phyloP scores from a whole-genome alignment of 345 rosid species.

The Laguncularia racemosa region DNA sequence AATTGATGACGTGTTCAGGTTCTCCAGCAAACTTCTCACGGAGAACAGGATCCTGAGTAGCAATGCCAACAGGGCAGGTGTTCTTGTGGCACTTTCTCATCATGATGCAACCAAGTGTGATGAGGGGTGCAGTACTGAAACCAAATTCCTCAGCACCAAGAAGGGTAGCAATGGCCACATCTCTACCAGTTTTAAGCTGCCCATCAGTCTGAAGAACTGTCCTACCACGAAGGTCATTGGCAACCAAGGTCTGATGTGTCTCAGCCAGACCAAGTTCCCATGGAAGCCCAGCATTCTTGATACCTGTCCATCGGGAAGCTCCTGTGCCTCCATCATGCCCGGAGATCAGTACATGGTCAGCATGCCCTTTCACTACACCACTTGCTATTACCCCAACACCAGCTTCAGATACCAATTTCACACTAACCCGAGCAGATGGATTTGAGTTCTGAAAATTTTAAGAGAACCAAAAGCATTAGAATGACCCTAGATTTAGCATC shows the following conservation, averaged over 20 bases:
- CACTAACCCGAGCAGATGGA: conserved; percentile 90
- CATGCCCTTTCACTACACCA: conserved; percentile 99
- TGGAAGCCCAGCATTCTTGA: conserved; percentile 96
- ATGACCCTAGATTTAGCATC: not conserved
- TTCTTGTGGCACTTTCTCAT: conserved; percentile 99
- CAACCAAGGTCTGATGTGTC: conserved; percentile 98
- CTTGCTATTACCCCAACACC: conserved; percentile 99
- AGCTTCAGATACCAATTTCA: conserved; percentile 94
- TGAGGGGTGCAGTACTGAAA: conserved; percentile 98
- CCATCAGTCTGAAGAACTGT: conserved; percentile 98
- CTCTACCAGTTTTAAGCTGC: conserved; percentile 97
- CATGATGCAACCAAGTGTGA: conserved; percentile 99
- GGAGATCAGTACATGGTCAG: conserved; percentile 93
- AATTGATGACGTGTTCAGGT: conserved; percentile 95
- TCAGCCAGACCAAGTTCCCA: conserved; percentile 99
- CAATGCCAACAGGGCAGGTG: conserved; percentile 99
- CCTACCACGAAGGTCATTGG: conserved; percentile 99
- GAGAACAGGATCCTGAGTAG: conserved; percentile 98
- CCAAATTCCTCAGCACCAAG: conserved; percentile 99
- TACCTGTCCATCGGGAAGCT: conserved; percentile 99
- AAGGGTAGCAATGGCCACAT: conserved; percentile 95
- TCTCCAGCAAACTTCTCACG: conserved; percentile 99
- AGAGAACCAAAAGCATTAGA: not conserved
- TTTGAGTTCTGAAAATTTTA: conserved; percentile 65
- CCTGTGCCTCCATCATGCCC: conserved; percentile 99